Conservation (phyloP, 148 eudicot species). For the Chenopodium berlandieri region DNA sequence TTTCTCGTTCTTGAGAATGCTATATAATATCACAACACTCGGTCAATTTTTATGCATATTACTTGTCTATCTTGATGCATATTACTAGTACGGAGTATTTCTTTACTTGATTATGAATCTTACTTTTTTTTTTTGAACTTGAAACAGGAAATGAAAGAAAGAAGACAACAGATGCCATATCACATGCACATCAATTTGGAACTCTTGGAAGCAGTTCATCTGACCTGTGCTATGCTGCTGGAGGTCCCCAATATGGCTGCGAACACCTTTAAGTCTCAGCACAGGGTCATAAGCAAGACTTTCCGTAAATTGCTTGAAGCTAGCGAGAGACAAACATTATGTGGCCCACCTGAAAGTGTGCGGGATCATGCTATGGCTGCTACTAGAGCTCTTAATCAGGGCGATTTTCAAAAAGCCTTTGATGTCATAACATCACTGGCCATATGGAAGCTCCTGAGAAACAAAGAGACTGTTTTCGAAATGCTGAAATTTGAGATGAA, state of each 20-base stretch:
- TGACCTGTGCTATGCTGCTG: conserved; percentile 82
- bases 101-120: no score
- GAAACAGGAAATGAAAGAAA: conserved; percentile 71
- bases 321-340: conserved; percentile 69
- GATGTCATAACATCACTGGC: conserved; percentile 67
- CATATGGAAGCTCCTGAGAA: conserved; percentile 66
- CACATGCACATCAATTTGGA: conserved; percentile 94
- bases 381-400: conserved; percentile 66
- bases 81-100: no score
- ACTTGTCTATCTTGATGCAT: no score
- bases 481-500: conserved; percentile 70
- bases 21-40: no score
- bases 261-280: conserved; percentile 61
- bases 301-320: conserved; percentile 65
- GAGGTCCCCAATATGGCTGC: conserved; percentile 97
- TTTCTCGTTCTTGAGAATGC: no score
- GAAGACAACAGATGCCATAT: conserved; percentile 89
- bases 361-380: conserved; percentile 85
- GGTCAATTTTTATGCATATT: no score
- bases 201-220: conserved; percentile 79
- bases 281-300: conserved; percentile 68
- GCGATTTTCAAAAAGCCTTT: conserved; percentile 68
- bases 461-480: conserved; percentile 55
- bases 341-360: conserved; percentile 76
- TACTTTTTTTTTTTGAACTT: background rate